Percentiles rank a stretch among this genome's conserved stretches.
Conservation (phyloP, 371 early-diverging fungal species). For the Blakeslea trispora region DNA sequence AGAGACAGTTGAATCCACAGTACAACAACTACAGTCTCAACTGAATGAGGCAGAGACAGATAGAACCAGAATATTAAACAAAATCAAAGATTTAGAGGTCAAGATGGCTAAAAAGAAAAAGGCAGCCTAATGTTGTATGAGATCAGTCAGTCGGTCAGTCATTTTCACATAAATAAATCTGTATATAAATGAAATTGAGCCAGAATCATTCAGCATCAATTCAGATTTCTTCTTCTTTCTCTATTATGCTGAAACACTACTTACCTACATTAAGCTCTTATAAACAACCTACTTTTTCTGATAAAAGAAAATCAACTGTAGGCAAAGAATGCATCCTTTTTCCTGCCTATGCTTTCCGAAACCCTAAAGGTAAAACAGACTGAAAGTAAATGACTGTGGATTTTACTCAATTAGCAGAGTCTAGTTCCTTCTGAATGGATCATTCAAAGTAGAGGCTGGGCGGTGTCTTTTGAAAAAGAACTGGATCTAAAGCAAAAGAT, state of each 20-base stretch:
- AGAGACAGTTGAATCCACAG: not conserved
- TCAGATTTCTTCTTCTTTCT: too few species aligned
- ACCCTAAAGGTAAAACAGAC: constrained; percentile 12
- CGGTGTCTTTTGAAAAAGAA: constrained; percentile 21
- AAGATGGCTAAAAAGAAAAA: constrained; percentile 7
- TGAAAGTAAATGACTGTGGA: not conserved
- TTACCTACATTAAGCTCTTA: not conserved
- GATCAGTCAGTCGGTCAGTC: not conserved
- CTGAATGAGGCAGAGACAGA: constrained; percentile 13
- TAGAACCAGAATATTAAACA: constrained; percentile 15
- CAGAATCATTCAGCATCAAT: too few species aligned
- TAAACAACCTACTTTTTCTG: not conserved
- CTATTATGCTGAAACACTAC: too few species aligned
- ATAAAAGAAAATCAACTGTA: not conserved
- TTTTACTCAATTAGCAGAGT: too few species aligned
- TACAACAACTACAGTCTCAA: constrained; percentile 9
- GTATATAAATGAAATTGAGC: too few species aligned
- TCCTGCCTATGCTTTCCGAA: constrained; percentile 22
- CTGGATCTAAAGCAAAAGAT: constrained; percentile 27
- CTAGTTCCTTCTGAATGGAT: constrained; percentile 22
- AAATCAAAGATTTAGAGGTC: constrained; percentile 15
- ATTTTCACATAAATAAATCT: not conserved
- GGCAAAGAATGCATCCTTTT: constrained; percentile 22
- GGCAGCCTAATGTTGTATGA: not conserved
- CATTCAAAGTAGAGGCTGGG: constrained; percentile 40